Evolutionary conservation across 2,329 filamentous ascomycete species (phyloP).

Genomic region (Hymenoscyphus scutula): DNA sequence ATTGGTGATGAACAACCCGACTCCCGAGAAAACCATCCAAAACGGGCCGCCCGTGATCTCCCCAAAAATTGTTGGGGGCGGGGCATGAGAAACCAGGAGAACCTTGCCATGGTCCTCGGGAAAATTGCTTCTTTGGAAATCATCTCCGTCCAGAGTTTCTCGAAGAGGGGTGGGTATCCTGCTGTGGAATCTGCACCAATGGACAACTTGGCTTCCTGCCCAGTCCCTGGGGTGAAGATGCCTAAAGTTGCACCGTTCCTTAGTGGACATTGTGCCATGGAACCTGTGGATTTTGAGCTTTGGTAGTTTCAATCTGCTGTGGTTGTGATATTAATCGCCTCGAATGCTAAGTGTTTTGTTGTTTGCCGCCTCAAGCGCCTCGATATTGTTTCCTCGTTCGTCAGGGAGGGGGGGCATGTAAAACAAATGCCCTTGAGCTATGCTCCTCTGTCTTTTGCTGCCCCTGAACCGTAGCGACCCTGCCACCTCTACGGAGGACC

Average conservation of each 20-base stretch:
- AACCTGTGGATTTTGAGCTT: not conserved
- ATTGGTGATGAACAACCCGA: conserved; percentile 14
- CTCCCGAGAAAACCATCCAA: conserved; percentile 2
- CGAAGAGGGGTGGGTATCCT: not conserved
- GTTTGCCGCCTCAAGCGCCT: conserved; percentile 13
- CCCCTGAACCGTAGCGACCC: not conserved
- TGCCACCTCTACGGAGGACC: not conserved
- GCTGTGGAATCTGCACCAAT: not conserved
- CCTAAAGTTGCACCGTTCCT: not conserved
- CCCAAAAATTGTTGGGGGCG: not conserved
- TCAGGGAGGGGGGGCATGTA: not conserved
- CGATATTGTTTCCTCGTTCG: conserved; percentile 4
- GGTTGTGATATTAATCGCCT: not conserved
- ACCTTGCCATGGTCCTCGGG: not conserved
- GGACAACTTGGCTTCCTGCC: not conserved
- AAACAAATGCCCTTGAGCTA: not conserved
- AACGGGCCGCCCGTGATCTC: not conserved
- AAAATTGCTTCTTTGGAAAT: not conserved
- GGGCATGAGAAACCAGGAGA: conserved; percentile 1
- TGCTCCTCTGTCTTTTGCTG: not conserved
- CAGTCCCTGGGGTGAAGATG: not conserved
- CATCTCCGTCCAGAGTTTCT: not conserved
- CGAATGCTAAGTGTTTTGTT: conserved; percentile 3
- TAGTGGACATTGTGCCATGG: not conserved
- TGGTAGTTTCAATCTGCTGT: not conserved